These are phyloP conservation scores for Metschnikowia aberdeeniae DNA, from an alignment of 805 yeast genomes.

Conservation along the genomic window DNA sequence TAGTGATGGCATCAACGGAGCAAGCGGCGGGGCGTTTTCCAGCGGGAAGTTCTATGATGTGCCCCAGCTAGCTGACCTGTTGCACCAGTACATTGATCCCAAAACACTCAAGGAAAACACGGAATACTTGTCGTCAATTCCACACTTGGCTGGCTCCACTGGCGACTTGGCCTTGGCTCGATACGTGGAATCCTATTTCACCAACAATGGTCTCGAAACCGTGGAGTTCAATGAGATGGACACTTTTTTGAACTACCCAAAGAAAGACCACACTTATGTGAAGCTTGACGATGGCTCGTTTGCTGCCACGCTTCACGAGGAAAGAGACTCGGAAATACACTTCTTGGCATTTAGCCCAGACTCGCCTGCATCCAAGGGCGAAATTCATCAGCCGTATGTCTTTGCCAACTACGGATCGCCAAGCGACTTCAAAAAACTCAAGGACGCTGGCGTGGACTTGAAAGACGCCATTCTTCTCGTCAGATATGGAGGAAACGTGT, in stretches of 20 bases:
- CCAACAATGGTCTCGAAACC: slow-evolving; percentile 50
- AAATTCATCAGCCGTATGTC: slow-evolving; percentile 48
- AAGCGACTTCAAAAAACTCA: slow-evolving; percentile 47
- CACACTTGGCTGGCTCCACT: slow-evolving; percentile 83
- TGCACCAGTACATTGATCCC: slow-evolving; percentile 49
- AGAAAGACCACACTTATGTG: slow-evolving; percentile 25
- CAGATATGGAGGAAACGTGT: slow-evolving; percentile 47
- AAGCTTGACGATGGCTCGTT: slow-evolving; percentile 31
- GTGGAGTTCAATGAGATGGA: slow-evolving; percentile 49
- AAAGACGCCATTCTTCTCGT: slow-evolving; percentile 54
- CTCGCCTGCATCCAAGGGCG: slow-evolving; percentile 49
- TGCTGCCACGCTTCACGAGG: slow-evolving; percentile 38
- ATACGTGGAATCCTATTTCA: slow-evolving; percentile 58
- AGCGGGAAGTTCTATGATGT: slow-evolving; percentile 64
- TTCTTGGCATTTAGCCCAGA: slow-evolving; percentile 64
- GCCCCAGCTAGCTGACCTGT: slow-evolving; percentile 44
- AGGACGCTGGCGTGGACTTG: slow-evolving; percentile 33
- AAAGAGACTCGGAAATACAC: slow-evolving; percentile 29
- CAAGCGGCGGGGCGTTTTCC: slow-evolving; percentile 39
- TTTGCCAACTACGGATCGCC: slow-evolving; percentile 66
- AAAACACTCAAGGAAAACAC: slow-evolving; percentile 59
- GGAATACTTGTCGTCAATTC: slow-evolving; percentile 73
- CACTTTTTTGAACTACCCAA: slow-evolving; percentile 66
- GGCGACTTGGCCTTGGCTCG: slow-evolving; percentile 75
- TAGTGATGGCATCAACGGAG: slow-evolving; percentile 35